Conservation (phyloP, 2,329 filamentous ascomycete genomes). For the Cercospora sesami region DNA sequence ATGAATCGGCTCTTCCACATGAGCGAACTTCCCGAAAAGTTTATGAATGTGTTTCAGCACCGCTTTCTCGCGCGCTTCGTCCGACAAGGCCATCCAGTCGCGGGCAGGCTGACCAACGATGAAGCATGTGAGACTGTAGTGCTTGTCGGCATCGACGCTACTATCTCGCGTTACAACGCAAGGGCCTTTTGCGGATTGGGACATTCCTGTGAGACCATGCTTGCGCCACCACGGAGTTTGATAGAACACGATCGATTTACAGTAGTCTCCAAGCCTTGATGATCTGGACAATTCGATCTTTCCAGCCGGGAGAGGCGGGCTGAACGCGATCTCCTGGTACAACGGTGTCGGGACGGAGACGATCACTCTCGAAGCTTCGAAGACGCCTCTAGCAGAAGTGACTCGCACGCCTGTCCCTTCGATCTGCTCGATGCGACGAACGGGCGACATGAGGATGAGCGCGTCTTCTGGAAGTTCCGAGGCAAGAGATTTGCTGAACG, state of each 20-base stretch:
- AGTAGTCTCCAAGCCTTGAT: conserved; percentile 48
- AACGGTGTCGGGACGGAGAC: conserved; percentile 52
- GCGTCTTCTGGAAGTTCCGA: conserved; percentile 34
- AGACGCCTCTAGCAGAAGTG: conserved; percentile 35
- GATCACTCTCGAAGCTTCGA: conserved; percentile 50
- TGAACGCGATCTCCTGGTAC: conserved; percentile 50
- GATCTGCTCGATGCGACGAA: conserved; percentile 26
- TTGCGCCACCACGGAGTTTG: conserved; percentile 50
- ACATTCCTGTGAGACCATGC: conserved; percentile 49
- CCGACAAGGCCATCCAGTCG: conserved; percentile 39
- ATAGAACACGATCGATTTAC: conserved; percentile 55
- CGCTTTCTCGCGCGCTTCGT: conserved; percentile 34
- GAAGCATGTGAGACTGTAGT: conserved; percentile 45
- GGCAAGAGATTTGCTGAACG: conserved; percentile 44
- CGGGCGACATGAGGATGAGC: conserved; percentile 28
- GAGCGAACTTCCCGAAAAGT: conserved; percentile 34
- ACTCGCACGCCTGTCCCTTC: conserved; percentile 26
- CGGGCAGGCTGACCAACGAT: conserved; percentile 43
- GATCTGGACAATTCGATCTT: conserved; percentile 39
- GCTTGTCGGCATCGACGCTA: conserved; percentile 32
- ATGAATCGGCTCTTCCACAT: conserved; percentile 37
- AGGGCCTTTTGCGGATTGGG: conserved; percentile 48
- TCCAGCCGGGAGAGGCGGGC: conserved; percentile 47
- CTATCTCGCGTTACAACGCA: conserved; percentile 51
- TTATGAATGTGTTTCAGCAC: conserved; percentile 42